These are phyloP conservation scores for Orbilia brochopaga DNA, from an alignment of 2,329 filamentous ascomycete species.

Conservation along the genomic window DNA sequence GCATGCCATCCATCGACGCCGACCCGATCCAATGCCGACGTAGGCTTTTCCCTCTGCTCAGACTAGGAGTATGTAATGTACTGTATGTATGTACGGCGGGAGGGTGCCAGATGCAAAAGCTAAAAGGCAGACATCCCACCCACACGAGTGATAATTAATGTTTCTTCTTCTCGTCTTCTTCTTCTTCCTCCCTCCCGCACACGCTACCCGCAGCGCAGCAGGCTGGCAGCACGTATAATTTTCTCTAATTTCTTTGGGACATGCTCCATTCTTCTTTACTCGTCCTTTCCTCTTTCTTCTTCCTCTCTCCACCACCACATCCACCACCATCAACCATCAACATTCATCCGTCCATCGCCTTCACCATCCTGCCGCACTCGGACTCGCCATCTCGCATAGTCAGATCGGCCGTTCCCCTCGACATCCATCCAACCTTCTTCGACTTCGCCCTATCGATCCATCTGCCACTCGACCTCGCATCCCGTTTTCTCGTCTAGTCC, in stretches of 20 bases:
- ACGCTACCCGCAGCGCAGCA: conserved; percentile 29
- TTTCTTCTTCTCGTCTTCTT: conserved; percentile 10
- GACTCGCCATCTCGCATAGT: not conserved
- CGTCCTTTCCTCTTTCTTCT: conserved; percentile 12
- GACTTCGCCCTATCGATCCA: not conserved
- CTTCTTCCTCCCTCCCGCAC: conserved; percentile 12
- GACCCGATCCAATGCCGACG: too few relatives aligned
- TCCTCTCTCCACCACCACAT: conserved; percentile 16
- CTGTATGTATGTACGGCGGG: too few relatives aligned
- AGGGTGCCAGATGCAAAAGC: too few relatives aligned
- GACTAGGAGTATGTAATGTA: too few relatives aligned
- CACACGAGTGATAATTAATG: not conserved
- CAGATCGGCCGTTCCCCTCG: not conserved
- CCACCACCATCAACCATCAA: conserved; percentile 20
- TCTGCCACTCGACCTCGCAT: not conserved
- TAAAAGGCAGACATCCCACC: not conserved
- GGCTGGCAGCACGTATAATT: conserved; percentile 27
- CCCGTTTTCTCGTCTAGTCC: not conserved
- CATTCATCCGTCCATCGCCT: not conserved
- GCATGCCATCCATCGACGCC: too few relatives aligned
- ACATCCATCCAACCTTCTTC: not conserved
- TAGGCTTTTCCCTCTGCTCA: too few relatives aligned
- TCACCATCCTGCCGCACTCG: not conserved
- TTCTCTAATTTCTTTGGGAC: conserved; percentile 49
- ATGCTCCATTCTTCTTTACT: conserved; percentile 43